These are phyloP conservation scores for Leccinum olivaceopallidum DNA, from an alignment of 768 basidiomycete species.

Conservation along the genomic window DNA sequence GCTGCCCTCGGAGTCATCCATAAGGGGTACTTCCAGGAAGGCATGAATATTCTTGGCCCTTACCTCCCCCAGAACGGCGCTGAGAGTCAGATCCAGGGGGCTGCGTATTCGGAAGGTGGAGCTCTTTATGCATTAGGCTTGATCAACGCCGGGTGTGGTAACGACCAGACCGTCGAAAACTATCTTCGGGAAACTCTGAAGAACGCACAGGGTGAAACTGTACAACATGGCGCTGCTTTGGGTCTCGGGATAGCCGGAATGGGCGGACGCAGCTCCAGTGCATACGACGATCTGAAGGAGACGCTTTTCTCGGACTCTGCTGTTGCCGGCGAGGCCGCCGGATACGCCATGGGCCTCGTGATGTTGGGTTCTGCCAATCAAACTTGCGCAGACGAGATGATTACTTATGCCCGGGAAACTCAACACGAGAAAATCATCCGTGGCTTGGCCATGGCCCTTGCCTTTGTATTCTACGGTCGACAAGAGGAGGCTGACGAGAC, in stretches of 20 bases:
- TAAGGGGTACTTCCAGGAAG: constrained; percentile 94
- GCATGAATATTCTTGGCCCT: constrained; percentile 88
- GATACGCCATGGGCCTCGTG: constrained; percentile 96
- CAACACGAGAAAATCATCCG: constrained; percentile 99
- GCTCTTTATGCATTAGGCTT: constrained; percentile 94
- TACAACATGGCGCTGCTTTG: constrained; percentile 96
- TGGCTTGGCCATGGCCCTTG: constrained; percentile 88
- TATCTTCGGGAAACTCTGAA: constrained; percentile 83
- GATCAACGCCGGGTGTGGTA: constrained; percentile 90
- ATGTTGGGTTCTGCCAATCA: constrained; percentile 93
- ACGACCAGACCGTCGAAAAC: constrained; percentile 57
- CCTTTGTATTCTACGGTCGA: constrained; percentile 89
- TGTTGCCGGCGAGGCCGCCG: constrained; percentile 92
- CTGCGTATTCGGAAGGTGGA: constrained; percentile 92
- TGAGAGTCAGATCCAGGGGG: constrained; percentile 75
- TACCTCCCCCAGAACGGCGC: constrained; percentile 83
- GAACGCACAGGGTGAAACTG: constrained; percentile 75
- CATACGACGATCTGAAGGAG: constrained; percentile 90
- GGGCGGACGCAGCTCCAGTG: constrained; percentile 85
- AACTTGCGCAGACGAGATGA: constrained; percentile 88
- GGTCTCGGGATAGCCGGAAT: constrained; percentile 96
- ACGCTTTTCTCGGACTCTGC: constrained; percentile 93
- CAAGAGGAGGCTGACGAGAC: constrained; percentile 92
- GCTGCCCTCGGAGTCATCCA: constrained; percentile 97
- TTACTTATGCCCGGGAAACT: constrained; percentile 94